A percentile compares a stretch with the other conserved stretches of the same genome.
Evolutionary conservation across 2,329 filamentous ascomycete genomes (phyloP).

Genomic region (Fusarium subglutinans): DNA sequence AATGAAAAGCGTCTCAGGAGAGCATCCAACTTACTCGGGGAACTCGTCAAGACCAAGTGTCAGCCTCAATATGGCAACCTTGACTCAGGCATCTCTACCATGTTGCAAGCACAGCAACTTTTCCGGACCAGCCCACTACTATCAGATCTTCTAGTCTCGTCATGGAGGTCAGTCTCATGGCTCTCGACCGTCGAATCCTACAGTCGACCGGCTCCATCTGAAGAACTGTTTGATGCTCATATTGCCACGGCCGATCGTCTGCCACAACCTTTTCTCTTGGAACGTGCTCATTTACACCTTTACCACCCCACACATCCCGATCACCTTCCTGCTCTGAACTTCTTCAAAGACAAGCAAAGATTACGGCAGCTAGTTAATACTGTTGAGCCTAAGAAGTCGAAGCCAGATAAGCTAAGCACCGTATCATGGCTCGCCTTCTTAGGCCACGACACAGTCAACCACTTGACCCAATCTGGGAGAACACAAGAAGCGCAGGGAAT

Average conservation of each 20-base stretch:
- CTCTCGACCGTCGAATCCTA: slow-evolving; percentile 61
- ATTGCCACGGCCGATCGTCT: slow-evolving; percentile 57
- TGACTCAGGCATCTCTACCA: slow-evolving; percentile 59
- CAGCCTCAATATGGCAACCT: slow-evolving; percentile 53
- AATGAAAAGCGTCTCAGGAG: slow-evolving; percentile 40
- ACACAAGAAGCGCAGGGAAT: slow-evolving; percentile 54
- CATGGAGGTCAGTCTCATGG: slow-evolving; percentile 62
- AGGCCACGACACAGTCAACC: slow-evolving; percentile 58
- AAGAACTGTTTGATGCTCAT: slow-evolving; percentile 62
- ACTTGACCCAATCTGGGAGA: slow-evolving; percentile 54
- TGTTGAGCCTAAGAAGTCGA: slow-evolving; percentile 40
- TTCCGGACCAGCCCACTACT: slow-evolving; percentile 50
- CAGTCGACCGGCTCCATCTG: slow-evolving; percentile 56
- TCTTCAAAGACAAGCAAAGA: slow-evolving; percentile 51
- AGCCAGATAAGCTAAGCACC: slow-evolving; percentile 43
- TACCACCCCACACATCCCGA: slow-evolving; percentile 63
- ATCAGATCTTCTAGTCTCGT: slow-evolving; percentile 49
- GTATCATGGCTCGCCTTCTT: slow-evolving; percentile 53
- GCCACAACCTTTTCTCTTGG: slow-evolving; percentile 50
- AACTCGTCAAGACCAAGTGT: slow-evolving; percentile 56
- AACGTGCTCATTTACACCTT: slow-evolving; percentile 64
- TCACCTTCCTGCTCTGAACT: slow-evolving; percentile 56
- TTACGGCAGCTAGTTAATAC: slow-evolving; percentile 43
- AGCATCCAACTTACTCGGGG: slow-evolving; percentile 48
- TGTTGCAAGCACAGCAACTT: slow-evolving; percentile 57